A percentile compares a stretch with the other conserved stretches of the same genome.
Evolutionary conservation across 176 grass and related monocot species (phyloP).

Genomic region (Echinochloa phyllopogon): DNA sequence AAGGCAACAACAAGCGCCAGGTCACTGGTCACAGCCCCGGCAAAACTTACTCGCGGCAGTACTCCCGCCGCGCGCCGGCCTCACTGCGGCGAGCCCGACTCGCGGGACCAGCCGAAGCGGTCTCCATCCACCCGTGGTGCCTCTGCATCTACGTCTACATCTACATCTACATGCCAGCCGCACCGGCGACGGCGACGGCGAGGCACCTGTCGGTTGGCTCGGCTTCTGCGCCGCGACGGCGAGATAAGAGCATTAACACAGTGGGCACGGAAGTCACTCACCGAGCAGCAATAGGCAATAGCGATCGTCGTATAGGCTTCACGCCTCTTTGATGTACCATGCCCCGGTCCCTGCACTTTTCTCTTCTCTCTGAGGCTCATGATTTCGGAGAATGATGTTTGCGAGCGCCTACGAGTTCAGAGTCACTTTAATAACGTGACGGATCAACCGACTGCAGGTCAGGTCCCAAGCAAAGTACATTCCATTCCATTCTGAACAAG

Average conservation of each 20-base stretch:
- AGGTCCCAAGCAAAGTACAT: neutral
- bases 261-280: neutral
- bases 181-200: neutral
- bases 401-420: neutral
- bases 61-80: neutral
- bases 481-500: conserved; percentile 4
- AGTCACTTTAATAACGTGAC: neutral
- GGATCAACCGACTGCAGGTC: neutral
- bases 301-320: neutral
- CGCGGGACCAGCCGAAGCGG: neutral
- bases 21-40: neutral
- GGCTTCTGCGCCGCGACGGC: neutral
- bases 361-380: neutral
- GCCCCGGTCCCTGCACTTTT: too few relatives aligned
- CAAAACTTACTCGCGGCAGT: neutral
- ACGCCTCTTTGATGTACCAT: neutral
- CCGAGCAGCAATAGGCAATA: neutral
- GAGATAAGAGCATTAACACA: neutral
- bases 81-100: neutral
- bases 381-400: neutral
- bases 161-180: neutral
- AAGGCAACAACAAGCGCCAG: conserved; percentile 11
- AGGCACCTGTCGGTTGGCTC: neutral
- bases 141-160: neutral
- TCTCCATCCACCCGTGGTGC: conserved; percentile 27